Percentiles rank a stretch among this genome's conserved stretches.
phyloP scores from a whole-genome alignment of 179 eudicot genomes.

The Patellifolia procumbens region DNA sequence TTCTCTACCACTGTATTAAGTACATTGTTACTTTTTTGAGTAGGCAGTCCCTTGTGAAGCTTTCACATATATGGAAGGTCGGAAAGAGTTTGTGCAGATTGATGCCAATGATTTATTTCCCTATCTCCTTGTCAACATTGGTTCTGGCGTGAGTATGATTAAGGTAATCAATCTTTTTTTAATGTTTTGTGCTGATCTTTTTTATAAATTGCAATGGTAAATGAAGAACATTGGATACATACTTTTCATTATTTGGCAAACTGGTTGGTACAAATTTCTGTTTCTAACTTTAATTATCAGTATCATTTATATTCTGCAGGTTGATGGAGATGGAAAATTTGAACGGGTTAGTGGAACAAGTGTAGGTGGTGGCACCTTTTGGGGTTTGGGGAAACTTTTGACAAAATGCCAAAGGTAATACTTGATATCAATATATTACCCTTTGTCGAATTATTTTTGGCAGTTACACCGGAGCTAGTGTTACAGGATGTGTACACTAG shows the following conservation, averaged over 20 bases:
- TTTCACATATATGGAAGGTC: constrained; percentile 73
- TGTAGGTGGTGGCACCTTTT: constrained; percentile 95
- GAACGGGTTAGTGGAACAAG: constrained; percentile 97
- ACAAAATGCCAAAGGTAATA: constrained; percentile 92
- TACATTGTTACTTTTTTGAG: constrained; percentile 28
- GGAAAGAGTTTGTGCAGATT: constrained; percentile 80
- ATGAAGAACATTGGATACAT: not conserved
- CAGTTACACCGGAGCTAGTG: not conserved
- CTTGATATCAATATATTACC: not conserved
- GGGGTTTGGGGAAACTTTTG: constrained; percentile 86
- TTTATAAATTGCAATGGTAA: not conserved
- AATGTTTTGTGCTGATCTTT: not conserved
- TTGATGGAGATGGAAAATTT: constrained; percentile 80
- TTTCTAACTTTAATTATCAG: not conserved
- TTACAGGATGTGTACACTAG: not conserved
- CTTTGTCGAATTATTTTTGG: not conserved
- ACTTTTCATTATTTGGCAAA: not conserved
- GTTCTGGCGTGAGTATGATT: constrained; percentile 97
- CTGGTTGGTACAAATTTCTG: not conserved
- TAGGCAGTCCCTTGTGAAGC: constrained; percentile 88
- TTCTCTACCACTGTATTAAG: constrained; percentile 6
- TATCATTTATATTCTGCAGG: constrained; percentile 46
- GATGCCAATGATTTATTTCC: constrained; percentile 83
- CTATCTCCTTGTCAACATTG: constrained; percentile 90
- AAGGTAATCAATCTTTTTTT: constrained; percentile 49